phyloP scores from a whole-genome alignment of 1,139 yeast species.

The Schwanniomyces etchellsii region DNA sequence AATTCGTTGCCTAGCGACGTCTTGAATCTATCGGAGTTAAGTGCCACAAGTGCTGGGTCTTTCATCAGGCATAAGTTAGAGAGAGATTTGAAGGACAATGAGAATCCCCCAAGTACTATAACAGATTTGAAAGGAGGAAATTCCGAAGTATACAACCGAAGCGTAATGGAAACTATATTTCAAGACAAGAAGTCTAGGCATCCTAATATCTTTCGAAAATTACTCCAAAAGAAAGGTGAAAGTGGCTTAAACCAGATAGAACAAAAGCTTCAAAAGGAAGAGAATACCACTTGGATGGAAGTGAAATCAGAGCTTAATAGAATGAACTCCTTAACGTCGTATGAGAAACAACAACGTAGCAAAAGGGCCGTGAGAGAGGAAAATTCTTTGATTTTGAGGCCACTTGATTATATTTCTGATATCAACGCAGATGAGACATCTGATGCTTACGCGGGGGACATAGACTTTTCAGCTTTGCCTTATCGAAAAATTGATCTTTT shows the following conservation, averaged over 20 bases:
- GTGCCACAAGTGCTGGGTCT: slow-evolving; percentile 90
- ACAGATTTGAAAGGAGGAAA: slow-evolving; percentile 7
- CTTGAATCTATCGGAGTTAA: slow-evolving; percentile 54
- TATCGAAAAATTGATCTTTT: slow-evolving; percentile 27
- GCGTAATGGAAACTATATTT: slow-evolving; percentile 36
- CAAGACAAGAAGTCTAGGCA: slow-evolving; percentile 42
- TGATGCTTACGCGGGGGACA: slow-evolving; percentile 18
- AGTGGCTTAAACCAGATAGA: slow-evolving; percentile 29
- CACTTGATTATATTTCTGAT: slow-evolving; percentile 57
- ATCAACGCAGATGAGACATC: slow-evolving; percentile 35
- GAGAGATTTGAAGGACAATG: slow-evolving; percentile 17
- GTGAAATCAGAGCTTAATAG: slow-evolving; percentile 59
- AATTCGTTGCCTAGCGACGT: slow-evolving; percentile 45
- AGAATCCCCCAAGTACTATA: neutral
- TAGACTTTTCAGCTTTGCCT: slow-evolving; percentile 14
- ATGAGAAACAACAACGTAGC: slow-evolving; percentile 66
- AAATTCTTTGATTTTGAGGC: slow-evolving; percentile 60
- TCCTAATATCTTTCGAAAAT: slow-evolving; percentile 50
- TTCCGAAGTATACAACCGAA: slow-evolving; percentile 19
- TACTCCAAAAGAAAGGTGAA: slow-evolving; percentile 33
- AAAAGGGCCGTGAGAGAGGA: slow-evolving; percentile 65
- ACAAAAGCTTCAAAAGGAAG: slow-evolving; percentile 26
- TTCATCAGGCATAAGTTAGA: slow-evolving; percentile 66
- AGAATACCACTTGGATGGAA: slow-evolving; percentile 36
- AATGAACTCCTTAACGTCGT: slow-evolving; percentile 65